These are phyloP conservation scores for Xylaria grammica DNA, from an alignment of 495 filamentous ascomycete species.

Conservation along the genomic window DNA sequence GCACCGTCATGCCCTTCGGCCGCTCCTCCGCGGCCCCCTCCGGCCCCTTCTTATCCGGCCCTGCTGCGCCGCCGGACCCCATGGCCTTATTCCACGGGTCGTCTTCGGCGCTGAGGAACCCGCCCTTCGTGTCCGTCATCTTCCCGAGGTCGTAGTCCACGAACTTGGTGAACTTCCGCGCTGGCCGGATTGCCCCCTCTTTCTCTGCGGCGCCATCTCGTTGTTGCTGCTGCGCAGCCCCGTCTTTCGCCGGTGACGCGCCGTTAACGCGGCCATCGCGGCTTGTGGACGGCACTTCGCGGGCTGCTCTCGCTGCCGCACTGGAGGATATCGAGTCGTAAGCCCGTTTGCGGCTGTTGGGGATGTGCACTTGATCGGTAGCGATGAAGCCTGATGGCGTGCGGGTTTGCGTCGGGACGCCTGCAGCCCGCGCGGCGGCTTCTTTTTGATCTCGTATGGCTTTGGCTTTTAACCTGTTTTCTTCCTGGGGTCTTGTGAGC, in stretches of 20 bases:
- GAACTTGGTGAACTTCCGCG: slow-evolving; percentile 84
- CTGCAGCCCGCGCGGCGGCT: slow-evolving; percentile 51
- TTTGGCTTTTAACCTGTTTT: slow-evolving; percentile 90
- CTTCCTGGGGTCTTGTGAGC: slow-evolving; percentile 63
- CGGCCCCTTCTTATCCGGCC: slow-evolving; percentile 27
- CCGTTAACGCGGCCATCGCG: slow-evolving; percentile 66
- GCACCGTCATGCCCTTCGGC: slow-evolving; percentile 76
- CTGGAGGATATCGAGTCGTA: slow-evolving; percentile 68
- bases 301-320: slow-evolving; percentile 26
- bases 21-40: slow-evolving; percentile 63
- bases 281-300: slow-evolving; percentile 61
- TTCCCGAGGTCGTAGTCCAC: slow-evolving; percentile 97
- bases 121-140: slow-evolving; percentile 97
- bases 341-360: slow-evolving; percentile 54
- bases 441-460: slow-evolving; percentile 76
- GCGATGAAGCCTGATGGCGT: slow-evolving; percentile 45
- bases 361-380: slow-evolving; percentile 42
- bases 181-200: slow-evolving; percentile 66
- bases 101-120: slow-evolving; percentile 84
- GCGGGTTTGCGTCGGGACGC: slow-evolving; percentile 25
- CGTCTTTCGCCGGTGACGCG: slow-evolving; percentile 31
- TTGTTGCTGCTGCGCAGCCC: slow-evolving; percentile 24
- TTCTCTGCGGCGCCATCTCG: slow-evolving; percentile 47
- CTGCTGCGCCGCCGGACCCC: slow-evolving; percentile 39
- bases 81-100: slow-evolving; percentile 87